These are phyloP conservation scores for Anthoceros angustus DNA, from an alignment of 225 moss, liverwort and hornwort genomes.

Conservation along the genomic window DNA sequence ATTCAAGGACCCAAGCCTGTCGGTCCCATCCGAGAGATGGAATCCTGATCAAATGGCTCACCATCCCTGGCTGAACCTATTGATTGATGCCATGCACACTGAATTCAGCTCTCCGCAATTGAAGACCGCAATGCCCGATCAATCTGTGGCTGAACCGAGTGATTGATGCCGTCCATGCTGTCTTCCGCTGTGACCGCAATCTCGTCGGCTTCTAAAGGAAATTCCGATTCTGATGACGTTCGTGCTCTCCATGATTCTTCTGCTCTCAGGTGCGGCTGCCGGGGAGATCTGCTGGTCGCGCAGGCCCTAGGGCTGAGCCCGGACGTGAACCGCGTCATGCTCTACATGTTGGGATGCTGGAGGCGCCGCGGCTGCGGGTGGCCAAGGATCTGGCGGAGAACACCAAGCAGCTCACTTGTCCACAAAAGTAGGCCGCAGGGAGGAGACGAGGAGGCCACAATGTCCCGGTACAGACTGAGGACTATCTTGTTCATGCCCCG, in stretches of 20 bases:
- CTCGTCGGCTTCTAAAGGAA: background rate
- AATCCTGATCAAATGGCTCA: too few species aligned
- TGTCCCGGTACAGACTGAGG: constrained; percentile 47
- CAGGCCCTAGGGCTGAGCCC: constrained; percentile 44
- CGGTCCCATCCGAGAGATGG: too few species aligned
- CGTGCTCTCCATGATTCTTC: too few species aligned
- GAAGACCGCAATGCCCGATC: too few species aligned
- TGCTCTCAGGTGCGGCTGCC: constrained; percentile 37
- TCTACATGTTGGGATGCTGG: constrained; percentile 97
- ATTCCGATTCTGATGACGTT: background rate
- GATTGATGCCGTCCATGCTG: too few species aligned
- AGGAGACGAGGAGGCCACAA: constrained; percentile 35
- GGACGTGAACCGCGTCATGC: constrained; percentile 68
- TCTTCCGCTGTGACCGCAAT: background rate
- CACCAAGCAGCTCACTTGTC: constrained; percentile 42
- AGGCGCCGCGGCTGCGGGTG: constrained; percentile 65
- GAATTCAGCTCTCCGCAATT: too few species aligned
- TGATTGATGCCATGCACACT: too few species aligned
- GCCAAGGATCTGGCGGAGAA: constrained; percentile 91
- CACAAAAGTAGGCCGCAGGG: constrained; percentile 51
- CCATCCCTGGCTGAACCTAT: too few species aligned
- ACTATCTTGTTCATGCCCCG: constrained; percentile 34
- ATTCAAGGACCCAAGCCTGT: background rate
- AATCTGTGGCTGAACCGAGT: too few species aligned
- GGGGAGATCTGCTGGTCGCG: constrained; percentile 65